Percentiles rank a stretch among this genome's conserved stretches.
Evolutionary conservation across 2,329 filamentous ascomycete species (phyloP).

Genomic region (Pseudogymnoascus sp.): DNA sequence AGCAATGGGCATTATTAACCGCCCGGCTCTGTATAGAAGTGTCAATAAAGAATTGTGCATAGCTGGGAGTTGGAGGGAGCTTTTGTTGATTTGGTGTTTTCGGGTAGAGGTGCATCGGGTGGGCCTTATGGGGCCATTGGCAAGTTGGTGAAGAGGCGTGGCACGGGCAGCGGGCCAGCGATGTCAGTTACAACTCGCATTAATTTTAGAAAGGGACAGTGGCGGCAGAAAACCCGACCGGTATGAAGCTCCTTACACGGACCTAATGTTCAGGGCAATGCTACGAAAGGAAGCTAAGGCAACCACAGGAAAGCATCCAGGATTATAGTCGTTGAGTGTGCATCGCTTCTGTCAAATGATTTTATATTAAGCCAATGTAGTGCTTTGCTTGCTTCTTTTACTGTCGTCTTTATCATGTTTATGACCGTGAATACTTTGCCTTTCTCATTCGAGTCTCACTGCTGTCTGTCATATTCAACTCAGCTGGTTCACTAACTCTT

Average conservation of each 20-base stretch:
- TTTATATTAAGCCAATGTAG: constrained; percentile 2
- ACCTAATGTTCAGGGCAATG: not conserved
- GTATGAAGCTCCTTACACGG: not conserved
- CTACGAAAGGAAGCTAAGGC: not conserved
- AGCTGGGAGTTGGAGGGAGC: constrained; percentile 2
- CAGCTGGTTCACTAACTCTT: not conserved
- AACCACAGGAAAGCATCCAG: not conserved
- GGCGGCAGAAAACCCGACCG: not conserved
- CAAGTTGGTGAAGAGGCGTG: not conserved
- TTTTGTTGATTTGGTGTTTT: constrained; percentile 4
- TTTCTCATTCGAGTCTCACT: not conserved
- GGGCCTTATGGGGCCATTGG: not conserved
- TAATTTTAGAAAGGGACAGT: not conserved
- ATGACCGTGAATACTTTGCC: not conserved
- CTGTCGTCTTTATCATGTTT: not conserved
- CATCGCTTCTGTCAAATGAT: not conserved
- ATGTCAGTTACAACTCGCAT: not conserved
- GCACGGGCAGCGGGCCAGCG: not conserved
- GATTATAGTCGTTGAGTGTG: constrained; percentile 1
- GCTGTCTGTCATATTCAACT: not conserved
- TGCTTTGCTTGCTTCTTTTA: not conserved
- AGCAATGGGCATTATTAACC: constrained; percentile 6
- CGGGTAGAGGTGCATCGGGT: not conserved
- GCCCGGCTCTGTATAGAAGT: constrained; percentile 1
- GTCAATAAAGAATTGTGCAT: constrained; percentile 1